Percentiles rank a stretch among this genome's conserved stretches.
These are phyloP conservation scores for Ochetophila trinervis DNA, from an alignment of 306 rosid species.

Conservation along the genomic window DNA sequence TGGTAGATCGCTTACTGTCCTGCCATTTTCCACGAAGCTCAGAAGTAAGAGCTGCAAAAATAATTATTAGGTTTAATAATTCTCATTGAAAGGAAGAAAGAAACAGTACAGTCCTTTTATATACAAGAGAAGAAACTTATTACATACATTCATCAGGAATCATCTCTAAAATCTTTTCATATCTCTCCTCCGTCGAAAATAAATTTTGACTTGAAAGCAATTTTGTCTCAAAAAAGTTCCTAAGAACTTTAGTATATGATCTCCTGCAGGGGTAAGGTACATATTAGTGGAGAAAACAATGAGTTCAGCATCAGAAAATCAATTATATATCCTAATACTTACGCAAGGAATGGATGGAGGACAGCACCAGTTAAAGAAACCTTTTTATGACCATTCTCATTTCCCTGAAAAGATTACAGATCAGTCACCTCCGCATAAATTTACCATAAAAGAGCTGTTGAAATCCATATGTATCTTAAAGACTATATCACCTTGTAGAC, in stretches of 20 bases:
- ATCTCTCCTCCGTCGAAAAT: constrained; percentile 77
- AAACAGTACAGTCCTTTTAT: background rate
- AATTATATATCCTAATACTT: constrained; percentile 34
- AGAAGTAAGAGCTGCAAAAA: constrained; percentile 71
- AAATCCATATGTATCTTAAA: constrained; percentile 1
- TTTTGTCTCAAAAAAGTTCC: constrained; percentile 59
- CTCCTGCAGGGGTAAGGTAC: constrained; percentile 49
- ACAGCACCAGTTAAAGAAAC: constrained; percentile 57
- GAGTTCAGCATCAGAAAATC: constrained; percentile 19
- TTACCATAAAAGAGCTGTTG: background rate
- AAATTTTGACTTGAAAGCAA: constrained; percentile 62
- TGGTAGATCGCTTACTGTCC: constrained; percentile 54
- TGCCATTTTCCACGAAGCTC: constrained; percentile 91
- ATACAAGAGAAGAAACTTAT: constrained; percentile 5
- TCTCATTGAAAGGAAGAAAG: background rate
- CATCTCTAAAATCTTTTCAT: constrained; percentile 74
- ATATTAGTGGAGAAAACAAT: constrained; percentile 30
- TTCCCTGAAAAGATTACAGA: constrained; percentile 59
- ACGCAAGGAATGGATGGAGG: constrained; percentile 83
- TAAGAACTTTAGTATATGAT: constrained; percentile 70
- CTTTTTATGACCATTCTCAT: constrained; percentile 79
- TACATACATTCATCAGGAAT: constrained; percentile 73
- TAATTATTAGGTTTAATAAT: constrained; percentile 22
- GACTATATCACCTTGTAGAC: constrained; percentile 64
- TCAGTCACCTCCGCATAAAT: constrained; percentile 2